Conservation (phyloP, 225 moss, liverwort and hornwort species). For the Marchantia polymorpha region DNA sequence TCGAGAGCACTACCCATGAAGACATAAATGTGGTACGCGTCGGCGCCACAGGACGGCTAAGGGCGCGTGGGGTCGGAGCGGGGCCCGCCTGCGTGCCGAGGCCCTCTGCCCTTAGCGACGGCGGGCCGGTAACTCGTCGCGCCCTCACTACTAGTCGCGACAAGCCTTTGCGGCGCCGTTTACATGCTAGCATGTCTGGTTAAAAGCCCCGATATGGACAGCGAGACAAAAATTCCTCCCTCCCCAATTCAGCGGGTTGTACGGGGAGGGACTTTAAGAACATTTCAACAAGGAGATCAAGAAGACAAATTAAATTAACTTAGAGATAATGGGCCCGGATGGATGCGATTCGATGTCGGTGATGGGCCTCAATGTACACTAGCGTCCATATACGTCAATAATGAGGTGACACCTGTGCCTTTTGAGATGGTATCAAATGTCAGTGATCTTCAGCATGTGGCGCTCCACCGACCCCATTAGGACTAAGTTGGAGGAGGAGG, state of each 20-base stretch:
- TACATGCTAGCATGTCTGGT: neutral
- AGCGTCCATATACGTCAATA: neutral
- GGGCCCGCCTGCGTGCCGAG: conserved; percentile 1
- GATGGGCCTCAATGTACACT: neutral
- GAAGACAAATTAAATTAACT: neutral
- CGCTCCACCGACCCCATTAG: neutral
- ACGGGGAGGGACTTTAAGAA: neutral
- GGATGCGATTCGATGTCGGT: neutral
- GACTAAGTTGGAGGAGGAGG: neutral
- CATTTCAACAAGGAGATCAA: neutral
- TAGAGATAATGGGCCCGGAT: neutral
- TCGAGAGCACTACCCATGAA: neutral
- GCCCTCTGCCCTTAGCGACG: conserved; percentile 8
- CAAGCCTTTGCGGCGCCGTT: conserved; percentile 18
- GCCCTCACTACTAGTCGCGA: neutral
- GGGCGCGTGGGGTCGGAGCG: conserved; percentile 17
- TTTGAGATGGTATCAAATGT: neutral
- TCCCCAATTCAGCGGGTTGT: neutral
- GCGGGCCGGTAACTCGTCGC: conserved; percentile 10
- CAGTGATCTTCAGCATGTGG: neutral
- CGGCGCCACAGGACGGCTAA: conserved; percentile 25
- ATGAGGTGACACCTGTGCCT: neutral
- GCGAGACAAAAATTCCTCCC: neutral
- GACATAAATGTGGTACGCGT: conserved; percentile 28
- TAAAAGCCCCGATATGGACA: neutral